phyloP scores from a whole-genome alignment of 495 filamentous ascomycete species.

The Chaetomium cochliodes region DNA sequence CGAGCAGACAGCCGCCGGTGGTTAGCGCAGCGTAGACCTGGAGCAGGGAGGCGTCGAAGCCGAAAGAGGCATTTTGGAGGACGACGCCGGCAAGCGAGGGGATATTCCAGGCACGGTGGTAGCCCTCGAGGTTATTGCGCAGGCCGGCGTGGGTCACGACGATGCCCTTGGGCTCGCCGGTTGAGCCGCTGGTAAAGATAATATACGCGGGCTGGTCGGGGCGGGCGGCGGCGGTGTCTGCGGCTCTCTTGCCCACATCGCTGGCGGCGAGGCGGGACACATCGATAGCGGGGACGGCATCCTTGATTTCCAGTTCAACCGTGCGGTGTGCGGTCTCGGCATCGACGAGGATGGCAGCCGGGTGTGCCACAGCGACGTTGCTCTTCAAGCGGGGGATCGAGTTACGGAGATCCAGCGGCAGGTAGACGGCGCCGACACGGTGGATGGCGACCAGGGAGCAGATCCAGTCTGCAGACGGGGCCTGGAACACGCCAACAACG shows the following conservation, averaged over 20 bases:
- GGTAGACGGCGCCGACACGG: slow-evolving; percentile 49
- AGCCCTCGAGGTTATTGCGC: slow-evolving; percentile 24
- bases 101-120: slow-evolving; percentile 18
- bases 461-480: slow-evolving; percentile 45
- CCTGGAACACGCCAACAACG: slow-evolving; percentile 34
- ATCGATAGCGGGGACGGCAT: slow-evolving; percentile 8
- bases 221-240: not conserved
- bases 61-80: slow-evolving; percentile 34
- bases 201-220: slow-evolving; percentile 36
- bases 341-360: slow-evolving; percentile 42
- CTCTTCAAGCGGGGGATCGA: slow-evolving; percentile 24
- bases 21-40: slow-evolving; percentile 35
- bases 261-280: not conserved
- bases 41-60: slow-evolving; percentile 35
- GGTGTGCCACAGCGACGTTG: slow-evolving; percentile 22
- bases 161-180: slow-evolving; percentile 50
- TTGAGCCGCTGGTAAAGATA: slow-evolving; percentile 51
- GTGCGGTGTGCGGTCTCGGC: slow-evolving; percentile 7
- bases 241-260: not conserved
- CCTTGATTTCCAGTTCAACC: not conserved
- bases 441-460: slow-evolving; percentile 55
- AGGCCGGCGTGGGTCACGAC: slow-evolving; percentile 35
- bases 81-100: slow-evolving; percentile 5
- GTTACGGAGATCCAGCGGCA: slow-evolving; percentile 52
- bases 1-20: slow-evolving; percentile 29